A percentile compares a stretch with the other conserved stretches of the same genome.
Conservation (phyloP, 73 alveolate species). For the Paramecium pentaurelia region DNA sequence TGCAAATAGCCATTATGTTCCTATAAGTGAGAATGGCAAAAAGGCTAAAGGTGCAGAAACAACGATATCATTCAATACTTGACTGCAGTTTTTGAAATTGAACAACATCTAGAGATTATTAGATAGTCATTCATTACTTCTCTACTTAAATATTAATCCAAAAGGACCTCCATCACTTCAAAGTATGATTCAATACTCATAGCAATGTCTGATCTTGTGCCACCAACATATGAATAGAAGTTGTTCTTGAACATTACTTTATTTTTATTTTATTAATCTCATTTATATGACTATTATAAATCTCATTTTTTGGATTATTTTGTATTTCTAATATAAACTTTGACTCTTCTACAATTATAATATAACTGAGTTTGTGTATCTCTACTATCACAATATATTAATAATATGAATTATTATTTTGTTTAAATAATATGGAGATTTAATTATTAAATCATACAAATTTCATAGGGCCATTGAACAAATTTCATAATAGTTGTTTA, state of each 20-base stretch:
- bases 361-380: background rate
- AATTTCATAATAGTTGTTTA: background rate
- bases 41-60: background rate
- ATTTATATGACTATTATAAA: background rate
- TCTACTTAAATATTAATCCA: constrained; percentile 48
- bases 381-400: background rate
- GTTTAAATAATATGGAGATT: background rate
- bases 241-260: constrained; percentile 35
- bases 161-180: constrained; percentile 35
- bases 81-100: constrained; percentile 26
- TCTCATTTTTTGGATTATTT: background rate
- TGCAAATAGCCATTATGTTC: background rate
- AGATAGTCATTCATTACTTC: background rate
- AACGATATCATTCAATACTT: background rate
- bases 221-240: constrained; percentile 31
- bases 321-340: background rate
- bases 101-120: background rate
- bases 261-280: background rate
- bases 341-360: background rate
- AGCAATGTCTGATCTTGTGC: background rate
- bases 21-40: background rate
- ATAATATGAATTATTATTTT: no score
- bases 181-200: background rate
- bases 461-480: background rate
- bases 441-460: background rate